Evolutionary conservation across 306 rosid genomes (phyloP).

Genomic region (Argentina anserina): DNA sequence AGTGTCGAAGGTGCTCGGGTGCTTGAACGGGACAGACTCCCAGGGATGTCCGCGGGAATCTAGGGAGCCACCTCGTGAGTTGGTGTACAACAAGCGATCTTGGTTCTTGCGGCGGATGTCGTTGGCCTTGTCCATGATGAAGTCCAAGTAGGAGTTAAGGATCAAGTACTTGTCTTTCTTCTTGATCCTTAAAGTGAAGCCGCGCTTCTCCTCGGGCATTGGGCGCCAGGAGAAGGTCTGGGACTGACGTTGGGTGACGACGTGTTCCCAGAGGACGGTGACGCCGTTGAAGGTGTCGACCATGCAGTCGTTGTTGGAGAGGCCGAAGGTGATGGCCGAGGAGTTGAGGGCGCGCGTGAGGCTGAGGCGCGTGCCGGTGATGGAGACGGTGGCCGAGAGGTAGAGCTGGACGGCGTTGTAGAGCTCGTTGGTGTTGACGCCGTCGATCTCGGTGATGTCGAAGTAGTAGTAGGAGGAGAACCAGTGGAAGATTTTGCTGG

Average conservation of each 20-base stretch:
- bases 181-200: conserved; percentile 76
- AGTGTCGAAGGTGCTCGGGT: conserved; percentile 89
- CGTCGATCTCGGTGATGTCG: conserved; percentile 92
- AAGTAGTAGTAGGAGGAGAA: conserved; percentile 83
- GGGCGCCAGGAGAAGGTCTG: conserved; percentile 92
- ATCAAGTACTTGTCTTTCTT: conserved; percentile 56
- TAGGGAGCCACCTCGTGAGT: conserved; percentile 83
- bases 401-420: conserved; percentile 97
- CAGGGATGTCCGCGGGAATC: conserved; percentile 94
- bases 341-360: conserved; percentile 85
- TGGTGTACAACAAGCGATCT: conserved; percentile 77
- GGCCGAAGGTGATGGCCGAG: conserved; percentile 75
- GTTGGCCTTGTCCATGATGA: conserved; percentile 72
- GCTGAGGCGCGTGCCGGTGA: conserved; percentile 64
- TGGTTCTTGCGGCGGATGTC: conserved; percentile 79
- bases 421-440: conserved; percentile 97
- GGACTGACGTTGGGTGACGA: conserved; percentile 67
- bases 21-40: conserved; percentile 97
- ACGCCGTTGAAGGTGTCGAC: conserved; percentile 65
- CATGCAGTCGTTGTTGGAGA: conserved; percentile 86
- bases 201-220: conserved; percentile 81
- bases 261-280: conserved; percentile 82
- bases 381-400: conserved; percentile 68
- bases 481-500: conserved; percentile 50
- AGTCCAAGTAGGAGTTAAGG: conserved; percentile 61